These are phyloP conservation scores for Sanghuangporus baumii DNA, from an alignment of 1,284 basidiomycete species.

Conservation along the genomic window DNA sequence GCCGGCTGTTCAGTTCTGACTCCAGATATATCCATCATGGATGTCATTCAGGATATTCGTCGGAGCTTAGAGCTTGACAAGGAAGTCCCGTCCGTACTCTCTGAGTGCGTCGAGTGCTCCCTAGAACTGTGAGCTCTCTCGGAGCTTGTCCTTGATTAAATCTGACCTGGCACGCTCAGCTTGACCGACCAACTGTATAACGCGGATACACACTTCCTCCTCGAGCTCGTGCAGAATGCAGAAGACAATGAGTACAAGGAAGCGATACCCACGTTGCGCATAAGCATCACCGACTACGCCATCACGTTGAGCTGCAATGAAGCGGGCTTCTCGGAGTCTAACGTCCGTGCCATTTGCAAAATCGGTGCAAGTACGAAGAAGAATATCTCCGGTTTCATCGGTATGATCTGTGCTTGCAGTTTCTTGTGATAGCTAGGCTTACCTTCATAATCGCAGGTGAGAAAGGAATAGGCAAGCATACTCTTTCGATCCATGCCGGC, in stretches of 20 bases:
- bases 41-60: not conserved
- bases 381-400: slow-evolving; percentile 22
- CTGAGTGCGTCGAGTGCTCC: not conserved
- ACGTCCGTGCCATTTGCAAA: slow-evolving; percentile 24
- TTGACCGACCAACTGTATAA: slow-evolving; percentile 23
- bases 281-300: slow-evolving; percentile 15
- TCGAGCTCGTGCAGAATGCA: slow-evolving; percentile 26
- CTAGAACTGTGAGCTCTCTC: not conserved
- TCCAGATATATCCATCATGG: not conserved
- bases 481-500: not conserved
- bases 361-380: slow-evolving; percentile 25
- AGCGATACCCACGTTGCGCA: slow-evolving; percentile 16
- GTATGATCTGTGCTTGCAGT: slow-evolving; percentile 10
- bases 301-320: slow-evolving; percentile 23
- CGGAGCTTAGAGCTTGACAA: not conserved
- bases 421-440: not conserved
- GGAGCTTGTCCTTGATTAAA: not conserved
- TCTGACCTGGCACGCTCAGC: not conserved
- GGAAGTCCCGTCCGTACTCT: not conserved
- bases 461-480: not conserved
- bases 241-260: slow-evolving; percentile 23
- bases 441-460: not conserved
- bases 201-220: slow-evolving; percentile 23
- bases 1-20: too few species aligned
- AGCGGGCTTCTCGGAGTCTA: slow-evolving; percentile 19